phyloP scores from a whole-genome alignment of 1,284 basidiomycete species.

The Coniferiporia sulphurascens region DNA sequence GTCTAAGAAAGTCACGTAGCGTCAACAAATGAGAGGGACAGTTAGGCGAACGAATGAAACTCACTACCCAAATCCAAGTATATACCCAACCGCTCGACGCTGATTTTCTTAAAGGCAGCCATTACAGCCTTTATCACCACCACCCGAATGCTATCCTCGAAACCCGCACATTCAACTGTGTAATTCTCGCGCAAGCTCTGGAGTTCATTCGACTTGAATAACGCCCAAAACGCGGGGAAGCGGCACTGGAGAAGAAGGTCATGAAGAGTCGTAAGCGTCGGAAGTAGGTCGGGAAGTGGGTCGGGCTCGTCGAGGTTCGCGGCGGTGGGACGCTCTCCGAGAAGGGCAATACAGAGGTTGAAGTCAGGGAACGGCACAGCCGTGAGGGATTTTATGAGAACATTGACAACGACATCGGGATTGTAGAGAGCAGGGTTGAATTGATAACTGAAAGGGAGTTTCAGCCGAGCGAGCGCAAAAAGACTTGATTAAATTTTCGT shows the following conservation, averaged over 20 bases:
- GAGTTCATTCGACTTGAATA: conserved; percentile 63
- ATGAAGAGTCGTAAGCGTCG: conserved; percentile 70
- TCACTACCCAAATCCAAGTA: conserved; percentile 71
- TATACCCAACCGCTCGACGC: conserved; percentile 57
- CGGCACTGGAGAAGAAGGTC: conserved; percentile 81
- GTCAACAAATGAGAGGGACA: conserved; percentile 12
- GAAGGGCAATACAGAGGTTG: conserved; percentile 86
- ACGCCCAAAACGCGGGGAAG: conserved; percentile 86
- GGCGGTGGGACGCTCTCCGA: conserved; percentile 68
- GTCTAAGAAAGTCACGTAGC: conserved; percentile 34
- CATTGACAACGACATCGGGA: conserved; percentile 89
- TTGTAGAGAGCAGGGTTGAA: conserved; percentile 94
- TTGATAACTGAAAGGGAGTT: conserved; percentile 68
- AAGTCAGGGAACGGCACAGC: conserved; percentile 86
- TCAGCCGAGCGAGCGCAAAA: not conserved
- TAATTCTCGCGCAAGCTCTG: conserved; percentile 79
- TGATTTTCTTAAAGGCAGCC: conserved; percentile 76
- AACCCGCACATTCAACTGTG: conserved; percentile 75
- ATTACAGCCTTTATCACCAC: conserved; percentile 75
- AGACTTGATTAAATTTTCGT: conserved; percentile 20
- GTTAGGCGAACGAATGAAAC: conserved; percentile 21
- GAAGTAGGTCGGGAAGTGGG: conserved; percentile 70
- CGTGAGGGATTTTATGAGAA: conserved; percentile 89
- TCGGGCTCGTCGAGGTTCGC: conserved; percentile 73
- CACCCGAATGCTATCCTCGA: conserved; percentile 74